Evolutionary conservation across 2,329 filamentous ascomycete genomes (phyloP), one percentile per base, ranked within the genome.

Genomic region (Elsinoe ampelina): DNA sequence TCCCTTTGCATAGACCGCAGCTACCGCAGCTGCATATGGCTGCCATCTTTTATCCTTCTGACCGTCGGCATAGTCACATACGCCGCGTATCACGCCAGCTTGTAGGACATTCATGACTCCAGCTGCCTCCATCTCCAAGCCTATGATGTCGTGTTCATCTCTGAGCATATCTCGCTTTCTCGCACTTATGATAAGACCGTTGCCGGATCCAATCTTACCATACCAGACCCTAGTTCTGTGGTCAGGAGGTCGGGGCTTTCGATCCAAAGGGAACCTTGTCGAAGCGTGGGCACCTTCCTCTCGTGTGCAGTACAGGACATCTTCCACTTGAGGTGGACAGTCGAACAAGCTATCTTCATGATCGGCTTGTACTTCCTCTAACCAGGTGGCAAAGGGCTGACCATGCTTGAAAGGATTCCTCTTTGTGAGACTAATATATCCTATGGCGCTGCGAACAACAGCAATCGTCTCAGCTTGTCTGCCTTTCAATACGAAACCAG

Each of bases 81-180:
- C 57, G 1, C 60, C 59, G 26, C 60, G 58, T 32, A 62, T 54
- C 4, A 63, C 60, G n/a, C 61, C 52, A 8, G 54, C 59, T 8
- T n/a, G 34, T 19, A 62, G 41, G 39, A 54, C 36, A 19, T 61
- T 58, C 61, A 60, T 61, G 2, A 54, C 48, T 12, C 61, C 60
- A 15, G 61, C 60, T 17, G 61, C 61, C 48, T 63, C 65, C 59
- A 61, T 63, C 57, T 63, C 62, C 22, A 63, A 60, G 1, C 54
- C 61, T 15, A 63, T 59, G 1, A 60, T 55, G 3, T 34, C 19
- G 34, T 57, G 56, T 58, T 57, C 58, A 60, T 48, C 57, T 63
- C 58, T 62, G 60, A 74, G 60, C 1, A 22, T 12, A 30, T 62
- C 59, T 15, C 60, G 58, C 5, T 50, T 52, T 34, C 47, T 43